phyloP scores from a whole-genome alignment of 129 eudicot species.

The Chrysanthemum lavandulifolium region DNA sequence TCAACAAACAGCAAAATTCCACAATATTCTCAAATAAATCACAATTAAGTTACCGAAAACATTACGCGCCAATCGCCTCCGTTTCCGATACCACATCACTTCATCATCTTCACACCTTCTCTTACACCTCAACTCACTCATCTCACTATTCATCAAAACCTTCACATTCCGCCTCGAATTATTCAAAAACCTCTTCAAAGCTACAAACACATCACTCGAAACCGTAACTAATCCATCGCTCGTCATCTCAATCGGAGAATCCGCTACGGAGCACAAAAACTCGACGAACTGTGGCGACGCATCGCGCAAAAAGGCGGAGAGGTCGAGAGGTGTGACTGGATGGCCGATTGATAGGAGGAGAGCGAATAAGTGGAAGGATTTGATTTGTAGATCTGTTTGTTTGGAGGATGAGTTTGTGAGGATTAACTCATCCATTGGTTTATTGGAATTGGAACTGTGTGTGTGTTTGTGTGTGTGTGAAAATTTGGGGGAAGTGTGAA shows the following conservation, averaged over 20 bases:
- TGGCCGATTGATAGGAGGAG: slow-evolving; percentile 49
- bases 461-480: no score
- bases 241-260: slow-evolving; percentile 61
- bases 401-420: no score
- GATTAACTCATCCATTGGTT: no score
- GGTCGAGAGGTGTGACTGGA: slow-evolving; percentile 46
- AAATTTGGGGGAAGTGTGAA: no score
- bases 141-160: slow-evolving; percentile 25
- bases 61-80: slow-evolving; percentile 34
- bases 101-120: slow-evolving; percentile 22
- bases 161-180: slow-evolving; percentile 22
- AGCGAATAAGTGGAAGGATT: slow-evolving; percentile 62
- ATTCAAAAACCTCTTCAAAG: slow-evolving; percentile 35
- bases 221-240: slow-evolving; percentile 37
- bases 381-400: slow-evolving; percentile 28
- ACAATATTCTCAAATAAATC: slow-evolving; percentile 19
- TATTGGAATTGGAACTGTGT: no score
- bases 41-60: slow-evolving; percentile 15
- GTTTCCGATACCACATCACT: slow-evolving; percentile 41
- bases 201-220: slow-evolving; percentile 38
- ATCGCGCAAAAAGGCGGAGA: slow-evolving; percentile 35
- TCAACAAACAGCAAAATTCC: not conserved
- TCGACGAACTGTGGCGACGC: slow-evolving; percentile 42
- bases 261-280: slow-evolving; percentile 52
- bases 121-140: slow-evolving; percentile 16